These are phyloP conservation scores for Penicillium sp. DNA, from an alignment of 2,329 filamentous ascomycete species.

Conservation along the genomic window DNA sequence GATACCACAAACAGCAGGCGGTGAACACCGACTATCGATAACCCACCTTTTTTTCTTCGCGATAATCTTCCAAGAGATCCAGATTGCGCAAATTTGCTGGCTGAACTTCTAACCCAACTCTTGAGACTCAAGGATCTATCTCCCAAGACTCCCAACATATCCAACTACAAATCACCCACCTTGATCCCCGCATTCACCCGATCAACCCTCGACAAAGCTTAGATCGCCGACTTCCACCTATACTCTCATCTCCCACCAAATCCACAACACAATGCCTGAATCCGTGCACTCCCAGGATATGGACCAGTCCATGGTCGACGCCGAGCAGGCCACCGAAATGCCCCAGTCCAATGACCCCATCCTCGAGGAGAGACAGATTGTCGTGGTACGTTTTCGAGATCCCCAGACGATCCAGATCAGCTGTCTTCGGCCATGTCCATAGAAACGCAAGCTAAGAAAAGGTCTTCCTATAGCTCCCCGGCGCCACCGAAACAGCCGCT, in stretches of 20 bases:
- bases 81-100: slow-evolving; percentile 4
- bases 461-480: slow-evolving; percentile 65
- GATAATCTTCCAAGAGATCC: slow-evolving; percentile 5
- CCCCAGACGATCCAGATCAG: background rate
- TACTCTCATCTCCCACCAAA: background rate
- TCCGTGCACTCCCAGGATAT: slow-evolving; percentile 38
- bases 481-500: slow-evolving; percentile 79
- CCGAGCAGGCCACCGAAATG: slow-evolving; percentile 13
- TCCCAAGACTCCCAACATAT: background rate
- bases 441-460: background rate
- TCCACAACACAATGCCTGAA: slow-evolving; percentile 33
- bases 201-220: background rate
- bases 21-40: slow-evolving; percentile 24
- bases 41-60: slow-evolving; percentile 28
- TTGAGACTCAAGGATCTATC: background rate
- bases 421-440: background rate
- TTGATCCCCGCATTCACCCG: background rate
- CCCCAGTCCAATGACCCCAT: slow-evolving; percentile 15
- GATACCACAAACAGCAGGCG: slow-evolving; percentile 17
- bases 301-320: slow-evolving; percentile 46
- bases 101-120: background rate
- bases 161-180: background rate
- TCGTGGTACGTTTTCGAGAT: slow-evolving; percentile 53
- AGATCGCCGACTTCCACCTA: background rate
- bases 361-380: slow-evolving; percentile 55